Evolutionary conservation across 768 basidiomycete species (phyloP).

Genomic region (Russula brevipes): DNA sequence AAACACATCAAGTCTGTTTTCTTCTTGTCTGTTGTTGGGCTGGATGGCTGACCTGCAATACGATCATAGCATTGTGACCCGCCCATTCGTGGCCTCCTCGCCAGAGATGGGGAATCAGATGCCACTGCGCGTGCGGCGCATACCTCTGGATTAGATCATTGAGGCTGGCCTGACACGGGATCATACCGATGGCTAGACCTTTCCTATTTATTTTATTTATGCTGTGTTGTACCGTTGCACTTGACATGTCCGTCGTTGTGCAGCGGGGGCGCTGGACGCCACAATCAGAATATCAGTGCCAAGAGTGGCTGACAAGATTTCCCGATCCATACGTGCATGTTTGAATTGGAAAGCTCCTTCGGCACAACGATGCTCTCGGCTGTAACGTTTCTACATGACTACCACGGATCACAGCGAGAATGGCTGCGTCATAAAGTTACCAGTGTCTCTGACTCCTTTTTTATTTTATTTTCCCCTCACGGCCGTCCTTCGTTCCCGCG

Average conservation of each 20-base stretch:
- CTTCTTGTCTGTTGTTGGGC: slow-evolving; percentile 20
- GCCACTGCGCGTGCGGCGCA: slow-evolving; percentile 47
- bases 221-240: neutral
- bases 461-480: too few relatives aligned
- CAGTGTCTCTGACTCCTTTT: too few relatives aligned
- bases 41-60: slow-evolving; percentile 14
- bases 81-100: slow-evolving; percentile 53
- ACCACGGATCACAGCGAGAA: too few relatives aligned
- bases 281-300: too few relatives aligned
- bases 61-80: slow-evolving; percentile 44
- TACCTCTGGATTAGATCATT: slow-evolving; percentile 16
- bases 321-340: too few relatives aligned
- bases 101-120: slow-evolving; percentile 54
- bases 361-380: too few relatives aligned
- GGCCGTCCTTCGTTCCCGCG: too few relatives aligned
- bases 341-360: too few relatives aligned
- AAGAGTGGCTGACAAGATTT: too few relatives aligned
- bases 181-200: neutral
- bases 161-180: neutral
- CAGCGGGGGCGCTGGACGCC: neutral
- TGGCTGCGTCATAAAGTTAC: too few relatives aligned
- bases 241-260: neutral
- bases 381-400: too few relatives aligned
- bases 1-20: slow-evolving; percentile 57
- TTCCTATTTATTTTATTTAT: neutral